Evolutionary conservation across 345 rosid species (phyloP), one percentile per base, ranked within the genome.

Genomic region (Boechera stricta): DNA sequence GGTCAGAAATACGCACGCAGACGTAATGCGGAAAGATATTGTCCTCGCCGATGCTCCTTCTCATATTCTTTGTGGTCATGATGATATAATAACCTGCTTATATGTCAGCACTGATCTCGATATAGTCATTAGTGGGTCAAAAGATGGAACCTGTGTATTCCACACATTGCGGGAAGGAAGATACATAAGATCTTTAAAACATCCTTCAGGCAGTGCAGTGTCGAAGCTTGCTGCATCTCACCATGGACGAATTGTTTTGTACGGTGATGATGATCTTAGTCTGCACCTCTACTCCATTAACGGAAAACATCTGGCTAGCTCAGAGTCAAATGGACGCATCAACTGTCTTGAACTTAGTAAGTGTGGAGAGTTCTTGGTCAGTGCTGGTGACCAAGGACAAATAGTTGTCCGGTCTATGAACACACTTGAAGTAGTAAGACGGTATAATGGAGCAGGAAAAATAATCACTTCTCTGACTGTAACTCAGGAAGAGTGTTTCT

Each of bases 321-420:
- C 90, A 7, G 97, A 94, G 84, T 94, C 97, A 75, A 91, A 88
- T 18, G 97, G 98, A 54, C 89, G 95, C 47, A 97, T 94, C 73
- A 90, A 90, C 83, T 90, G 97, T 82, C 84, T 90, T 70, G 97
- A 90, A 81, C 93, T 94, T 75, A 90, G 97, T 65, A 79, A 69
- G 9, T 94, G 98, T 32, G 98, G 97, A 53, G 92, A 90, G 79
- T 92, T 90, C 80, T 85, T 94, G 85, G 95, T 90, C 67, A 92
- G 92, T 72, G 96, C 93, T 0, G 97, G 97, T 67, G 98, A 94
- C 90, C 98, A 94, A 81, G 97, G 98, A 70, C 97, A 89, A 75
- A 82, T 94, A 71, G 86, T 87, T 78, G 92, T 94, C 29, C 88
- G 95, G 77, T 94, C 97, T 63, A 92, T 94, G 97, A 89, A 86